Evolutionary conservation across 2,329 filamentous ascomycete species (phyloP).

Genomic region (Colletotrichum sp.): DNA sequence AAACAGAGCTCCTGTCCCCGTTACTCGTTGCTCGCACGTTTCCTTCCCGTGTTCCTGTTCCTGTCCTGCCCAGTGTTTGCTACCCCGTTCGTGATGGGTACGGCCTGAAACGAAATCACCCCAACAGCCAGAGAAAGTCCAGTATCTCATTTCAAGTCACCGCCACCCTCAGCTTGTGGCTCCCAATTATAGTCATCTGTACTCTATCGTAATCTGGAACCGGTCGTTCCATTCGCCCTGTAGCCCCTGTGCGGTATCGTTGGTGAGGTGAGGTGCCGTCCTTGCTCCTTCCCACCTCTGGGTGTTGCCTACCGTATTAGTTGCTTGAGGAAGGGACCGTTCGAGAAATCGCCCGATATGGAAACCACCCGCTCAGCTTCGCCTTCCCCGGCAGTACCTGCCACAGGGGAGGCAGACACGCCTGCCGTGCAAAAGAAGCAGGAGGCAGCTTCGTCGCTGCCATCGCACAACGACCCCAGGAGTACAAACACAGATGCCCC

Average conservation of each 20-base stretch:
- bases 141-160: background rate
- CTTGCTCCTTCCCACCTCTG: background rate
- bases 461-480: constrained; percentile 5
- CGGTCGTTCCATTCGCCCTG: background rate
- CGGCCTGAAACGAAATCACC: background rate
- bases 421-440: background rate
- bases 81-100: background rate
- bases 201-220: background rate
- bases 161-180: background rate
- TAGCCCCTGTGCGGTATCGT: background rate
- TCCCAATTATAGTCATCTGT: background rate
- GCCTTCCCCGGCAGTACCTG: constrained; percentile 16
- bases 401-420: background rate
- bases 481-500: constrained; percentile 11
- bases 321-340: background rate
- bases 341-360: constrained; percentile 1
- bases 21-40: background rate
- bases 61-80: background rate
- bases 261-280: background rate
- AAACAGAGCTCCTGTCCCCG: constrained; percentile 14
- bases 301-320: background rate
- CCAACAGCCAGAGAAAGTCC: background rate
- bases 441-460: background rate
- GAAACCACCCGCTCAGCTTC: background rate
- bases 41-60: background rate